Base-by-base conservation (phyloP, 2,329 filamentous ascomycete genomes). In the Aspergillus proliferans region DNA sequence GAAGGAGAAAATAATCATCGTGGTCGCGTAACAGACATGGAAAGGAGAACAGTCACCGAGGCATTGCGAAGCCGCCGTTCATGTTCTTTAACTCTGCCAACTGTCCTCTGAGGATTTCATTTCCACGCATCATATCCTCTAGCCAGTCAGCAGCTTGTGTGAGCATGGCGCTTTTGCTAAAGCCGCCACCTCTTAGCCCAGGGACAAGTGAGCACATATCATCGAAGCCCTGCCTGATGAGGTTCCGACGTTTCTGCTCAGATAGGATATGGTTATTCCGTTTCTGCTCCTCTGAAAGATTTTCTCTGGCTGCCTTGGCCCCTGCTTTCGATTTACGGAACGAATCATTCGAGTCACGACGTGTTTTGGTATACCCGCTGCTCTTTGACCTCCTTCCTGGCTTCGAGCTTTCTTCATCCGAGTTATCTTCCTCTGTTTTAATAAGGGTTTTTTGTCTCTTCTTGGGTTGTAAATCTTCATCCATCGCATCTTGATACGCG, bases 181-280 rank as follows among this genome's bases (percentile, higher is more conserved):
- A 84, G 1, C 86, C 86, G 7, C 86, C 86, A 22, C 81, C 83
- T 48, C 79, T 80, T 9, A 94, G 75, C 14, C 83, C 85, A 0
- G 90, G 89, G 0, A 95, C 87, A 19, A 94, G 75, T 24, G 82
- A 77, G 55, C 81, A 82, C n/a, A 95, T 71, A 50, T 92, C 86
- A 40, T 90, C 86, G 58, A 92, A 95, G 0, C 88, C 88, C 56
- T 87, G 80, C 62, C 89, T 86, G 60, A 92, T 92, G 43, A 90
- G 74, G 22, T 88, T 88, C 43, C 89, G 79, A 30, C 90, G 80
- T 68, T 93, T 94, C 70, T 95, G 88, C 64, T 94, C 89, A 46
- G 88, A 93, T 46, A 84, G 78, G 55, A 95, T 93, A 63, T 94
- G 88, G 58, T 95, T 95, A 60, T 84, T 85, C 42, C 88, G 78